Evolutionary conservation across 257 asterid genomes (phyloP).

Genomic region (Solanum tarapatanum): DNA sequence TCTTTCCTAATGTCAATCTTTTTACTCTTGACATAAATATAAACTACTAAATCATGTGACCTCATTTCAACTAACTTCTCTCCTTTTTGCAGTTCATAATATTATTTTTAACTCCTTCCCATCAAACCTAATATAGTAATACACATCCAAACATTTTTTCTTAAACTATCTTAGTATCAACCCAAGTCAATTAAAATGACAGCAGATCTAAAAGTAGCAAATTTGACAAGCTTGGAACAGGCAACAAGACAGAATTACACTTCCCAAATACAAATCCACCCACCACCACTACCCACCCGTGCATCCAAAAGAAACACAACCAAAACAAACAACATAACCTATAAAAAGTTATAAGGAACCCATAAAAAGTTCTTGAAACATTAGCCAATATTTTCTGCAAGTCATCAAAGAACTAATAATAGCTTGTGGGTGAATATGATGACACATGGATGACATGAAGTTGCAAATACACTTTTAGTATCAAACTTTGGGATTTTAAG

Average conservation of each 20-base stretch:
- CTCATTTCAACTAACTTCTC: neutral
- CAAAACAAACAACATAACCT: neutral
- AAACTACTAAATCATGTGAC: neutral
- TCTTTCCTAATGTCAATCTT: neutral
- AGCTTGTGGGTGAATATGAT: neutral
- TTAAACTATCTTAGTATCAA: neutral
- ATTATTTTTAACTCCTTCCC: neutral
- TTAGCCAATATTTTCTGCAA: neutral
- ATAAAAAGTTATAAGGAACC: neutral
- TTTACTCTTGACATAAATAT: neutral
- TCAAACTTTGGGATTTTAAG: neutral
- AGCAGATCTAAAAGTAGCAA: neutral
- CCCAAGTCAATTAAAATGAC: neutral
- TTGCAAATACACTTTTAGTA: neutral
- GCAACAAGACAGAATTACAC: neutral
- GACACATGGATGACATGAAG: neutral
- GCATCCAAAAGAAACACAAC: neutral
- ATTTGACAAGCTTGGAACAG: neutral
- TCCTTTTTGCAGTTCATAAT: neutral
- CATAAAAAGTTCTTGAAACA: neutral
- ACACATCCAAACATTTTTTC: neutral
- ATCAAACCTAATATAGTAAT: neutral
- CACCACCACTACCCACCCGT: neutral
- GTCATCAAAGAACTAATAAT: neutral
- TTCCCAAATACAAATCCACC: neutral